Evolutionary conservation across 257 asterid species (phyloP), one percentile per base, ranked within the genome.

Genomic region (Penstemon barbatus): DNA sequence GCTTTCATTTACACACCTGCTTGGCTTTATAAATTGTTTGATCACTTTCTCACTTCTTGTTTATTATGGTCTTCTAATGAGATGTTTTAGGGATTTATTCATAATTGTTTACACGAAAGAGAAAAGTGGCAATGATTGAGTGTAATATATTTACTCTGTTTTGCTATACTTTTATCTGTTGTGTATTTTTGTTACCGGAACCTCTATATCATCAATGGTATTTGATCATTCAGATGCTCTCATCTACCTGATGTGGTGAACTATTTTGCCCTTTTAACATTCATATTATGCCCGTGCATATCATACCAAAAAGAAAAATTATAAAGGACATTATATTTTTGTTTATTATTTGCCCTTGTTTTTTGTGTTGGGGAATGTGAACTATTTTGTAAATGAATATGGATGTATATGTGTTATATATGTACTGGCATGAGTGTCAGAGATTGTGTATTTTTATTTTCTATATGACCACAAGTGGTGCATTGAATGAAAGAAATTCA

Each of bases 191-290:
- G 15, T 8, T 8, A 55, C 49, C 12, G 38, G 65, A 46, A 59
- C 65, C 13, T 59, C 33, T 7, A 36, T 10, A 4, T 37, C 44
- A 36, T 57, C 44, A 13, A 44, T 57, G 36, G 4, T 38, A 59
- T 12, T 38, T 61, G 51, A 56, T 13, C 41, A 19, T 41, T 56
- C 33, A 25, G 33, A 25, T 25, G 33, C 33, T 25, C 33, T 25
- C 2, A 25, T 25, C 33, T 25, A 25, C 33, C 33, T 25, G 33
- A 55, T 41, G 48, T 5, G 51, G 33, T 61, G 46, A 36, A 19
- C 38, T 56, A 63, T 8, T 33, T 5, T 59, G 45, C 48, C 58
- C 41, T 43, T n/a, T 64, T 13, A 64, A 64, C 9, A 41, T 43
- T 38, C 13, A 12, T 46, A 33, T 10, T 5, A n/a, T 49, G 7